Base-by-base conservation (phyloP, 2,329 filamentous ascomycete genomes). In the Xylaria sp. region DNA sequence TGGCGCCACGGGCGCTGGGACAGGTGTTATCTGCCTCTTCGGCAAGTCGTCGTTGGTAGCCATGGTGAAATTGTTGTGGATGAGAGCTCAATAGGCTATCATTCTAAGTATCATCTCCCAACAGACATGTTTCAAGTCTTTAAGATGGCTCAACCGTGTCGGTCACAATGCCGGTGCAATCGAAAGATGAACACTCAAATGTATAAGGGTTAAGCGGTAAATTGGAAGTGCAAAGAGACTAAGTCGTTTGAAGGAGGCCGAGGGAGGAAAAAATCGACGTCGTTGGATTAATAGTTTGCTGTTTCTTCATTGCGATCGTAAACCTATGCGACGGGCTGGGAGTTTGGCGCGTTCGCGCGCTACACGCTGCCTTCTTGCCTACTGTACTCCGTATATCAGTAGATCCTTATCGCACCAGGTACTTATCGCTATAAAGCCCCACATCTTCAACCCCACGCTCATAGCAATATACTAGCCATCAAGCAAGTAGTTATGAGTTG, bases 1-100 rank as follows among this genome's bases (percentile, higher is more conserved):
- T 16, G 86, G 72, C 82, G 77, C 65, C 13, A 72, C 57, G 35
- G 74, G 75, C 16, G 68, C 59, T 6, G 77, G 75, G 9, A 77
- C 69, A n/a, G 77, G 77, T 9, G 76, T 77, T 27, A 76, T 71
- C 72, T 77, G 77, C 54, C 76, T 71, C 54, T 78, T 75, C 12
- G 75, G 73, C 25, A 71, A 18, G 65, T 78, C 76, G 40, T 72
- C 72, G 62, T 75, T 74, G 58, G 77, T 75, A 57, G 77, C 77
- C 77, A 79, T 79, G 21, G 68, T 61, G 65, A 72, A 60, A 42
- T 16, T 29, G 37, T 13, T 44, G 40, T n/a, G 23, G 37, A 32
- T 5, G 25, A 48, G 3, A 63, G 37, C 48, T 25, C 21, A 47
- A 62, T 42, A 32, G 37, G 48, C 63, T 54, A 58, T 60, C 37